Evolutionary conservation across 1,284 basidiomycete genomes (phyloP).

Genomic region (Phenoliferia sp.): DNA sequence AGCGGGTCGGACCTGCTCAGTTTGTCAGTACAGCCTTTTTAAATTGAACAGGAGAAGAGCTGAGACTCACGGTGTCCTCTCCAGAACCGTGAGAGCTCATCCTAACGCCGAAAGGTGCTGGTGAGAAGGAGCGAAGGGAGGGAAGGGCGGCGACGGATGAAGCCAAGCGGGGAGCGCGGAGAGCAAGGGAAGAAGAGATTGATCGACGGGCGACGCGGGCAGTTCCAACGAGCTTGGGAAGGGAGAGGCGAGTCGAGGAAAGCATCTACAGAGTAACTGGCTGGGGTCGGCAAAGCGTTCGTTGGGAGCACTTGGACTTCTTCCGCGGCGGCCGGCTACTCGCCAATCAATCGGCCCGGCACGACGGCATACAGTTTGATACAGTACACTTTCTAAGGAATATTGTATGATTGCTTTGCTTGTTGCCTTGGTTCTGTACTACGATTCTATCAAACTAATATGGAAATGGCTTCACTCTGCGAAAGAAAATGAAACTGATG

Average conservation of each 20-base stretch:
- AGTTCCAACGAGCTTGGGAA: not conserved
- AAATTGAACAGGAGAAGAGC: not conserved
- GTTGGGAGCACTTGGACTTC: no score
- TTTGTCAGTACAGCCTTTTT: not conserved
- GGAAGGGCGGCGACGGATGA: not conserved
- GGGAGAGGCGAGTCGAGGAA: not conserved
- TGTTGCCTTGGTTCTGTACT: no score
- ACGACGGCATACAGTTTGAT: no score
- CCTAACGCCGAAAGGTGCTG: conserved; percentile 6
- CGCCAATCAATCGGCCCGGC: no score
- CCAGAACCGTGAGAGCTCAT: conserved; percentile 25
- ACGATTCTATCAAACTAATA: no score
- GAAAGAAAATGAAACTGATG: no score
- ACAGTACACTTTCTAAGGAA: no score
- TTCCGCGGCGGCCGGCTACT: no score
- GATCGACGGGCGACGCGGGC: conserved; percentile 7
- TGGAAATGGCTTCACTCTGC: not conserved
- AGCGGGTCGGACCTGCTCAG: conserved; percentile 54
- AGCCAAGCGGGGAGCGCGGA: not conserved
- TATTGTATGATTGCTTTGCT: no score
- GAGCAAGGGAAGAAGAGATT: not conserved
- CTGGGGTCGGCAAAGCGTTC: not conserved
- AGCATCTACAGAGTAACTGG: not conserved
- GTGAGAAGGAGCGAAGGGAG: not conserved
- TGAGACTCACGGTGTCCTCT: conserved; percentile 21